These are phyloP conservation scores for Thozetella sp. DNA, from an alignment of 495 filamentous ascomycete species.

Conservation along the genomic window DNA sequence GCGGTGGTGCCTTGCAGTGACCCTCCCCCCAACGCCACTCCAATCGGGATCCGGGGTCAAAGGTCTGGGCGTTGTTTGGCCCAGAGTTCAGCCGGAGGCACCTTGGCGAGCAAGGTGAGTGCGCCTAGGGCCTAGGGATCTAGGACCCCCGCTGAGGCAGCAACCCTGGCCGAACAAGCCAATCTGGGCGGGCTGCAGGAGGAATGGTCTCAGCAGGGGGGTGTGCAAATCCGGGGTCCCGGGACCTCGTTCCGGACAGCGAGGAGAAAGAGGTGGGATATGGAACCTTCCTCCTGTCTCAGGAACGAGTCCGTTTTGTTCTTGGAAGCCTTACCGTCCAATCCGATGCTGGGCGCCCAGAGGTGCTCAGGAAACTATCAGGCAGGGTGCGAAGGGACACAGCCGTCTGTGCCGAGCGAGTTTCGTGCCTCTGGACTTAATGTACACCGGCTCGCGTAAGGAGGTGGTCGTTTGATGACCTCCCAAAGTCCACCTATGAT, in stretches of 20 bases:
- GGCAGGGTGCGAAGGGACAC: background rate
- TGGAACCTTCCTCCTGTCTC: slow-evolving; percentile 1
- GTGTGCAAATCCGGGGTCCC: slow-evolving; percentile 1
- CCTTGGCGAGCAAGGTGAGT: too few relatives aligned
- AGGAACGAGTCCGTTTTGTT: background rate
- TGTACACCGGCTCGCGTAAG: too few relatives aligned
- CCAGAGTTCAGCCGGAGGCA: background rate
- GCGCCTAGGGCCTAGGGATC: too few relatives aligned
- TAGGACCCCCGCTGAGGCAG: background rate
- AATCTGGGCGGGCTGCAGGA: background rate
- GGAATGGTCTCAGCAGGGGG: slow-evolving; percentile 2
- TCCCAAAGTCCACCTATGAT: background rate
- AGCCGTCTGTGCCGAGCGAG: background rate
- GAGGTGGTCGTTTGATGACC: too few relatives aligned
- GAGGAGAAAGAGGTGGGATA: background rate
- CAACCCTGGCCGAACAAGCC: background rate
- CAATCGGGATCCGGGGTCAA: background rate
- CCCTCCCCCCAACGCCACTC: slow-evolving; percentile 1
- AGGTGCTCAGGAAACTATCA: background rate
- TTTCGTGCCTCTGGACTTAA: too few relatives aligned
- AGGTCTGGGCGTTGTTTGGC: background rate
- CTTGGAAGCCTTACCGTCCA: background rate
- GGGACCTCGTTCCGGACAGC: background rate
- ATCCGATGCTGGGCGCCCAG: background rate
- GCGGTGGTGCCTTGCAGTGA: background rate